Percentiles rank a stretch among this genome's conserved stretches.
phyloP scores from a whole-genome alignment of 2,329 filamentous ascomycete species.

The Alternaria viburni region DNA sequence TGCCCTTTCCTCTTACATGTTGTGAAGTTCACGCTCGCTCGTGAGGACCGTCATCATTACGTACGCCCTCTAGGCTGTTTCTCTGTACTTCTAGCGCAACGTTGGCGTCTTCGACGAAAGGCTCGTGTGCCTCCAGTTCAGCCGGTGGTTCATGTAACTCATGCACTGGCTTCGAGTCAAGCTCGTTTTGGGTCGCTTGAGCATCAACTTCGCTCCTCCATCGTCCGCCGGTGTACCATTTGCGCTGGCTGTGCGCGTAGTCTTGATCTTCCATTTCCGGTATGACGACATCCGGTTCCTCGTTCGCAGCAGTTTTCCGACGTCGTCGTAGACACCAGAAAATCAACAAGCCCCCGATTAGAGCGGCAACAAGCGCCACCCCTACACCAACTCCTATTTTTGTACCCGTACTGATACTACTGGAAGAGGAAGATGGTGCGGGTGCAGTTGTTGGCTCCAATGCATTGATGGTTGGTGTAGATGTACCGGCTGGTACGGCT shows the following conservation, averaged over 20 bases:
- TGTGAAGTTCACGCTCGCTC: neutral
- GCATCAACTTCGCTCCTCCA: neutral
- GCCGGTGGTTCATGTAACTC: conserved; percentile 9
- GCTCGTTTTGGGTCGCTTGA: neutral
- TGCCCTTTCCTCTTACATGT: too few relatives aligned
- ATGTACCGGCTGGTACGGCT: neutral
- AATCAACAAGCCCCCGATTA: neutral
- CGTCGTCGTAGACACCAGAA: neutral
- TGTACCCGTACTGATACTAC: neutral
- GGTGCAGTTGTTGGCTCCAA: neutral
- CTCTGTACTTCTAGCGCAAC: neutral
- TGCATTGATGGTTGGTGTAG: neutral
- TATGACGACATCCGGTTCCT: neutral
- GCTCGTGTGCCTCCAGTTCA: neutral
- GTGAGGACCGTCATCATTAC: neutral
- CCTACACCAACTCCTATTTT: neutral
- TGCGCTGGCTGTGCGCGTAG: too few relatives aligned
- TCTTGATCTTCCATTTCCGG: neutral
- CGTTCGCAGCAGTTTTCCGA: neutral
- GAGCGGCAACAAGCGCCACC: neutral
- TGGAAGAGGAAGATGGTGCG: neutral
- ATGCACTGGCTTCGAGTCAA: conserved; percentile 12
- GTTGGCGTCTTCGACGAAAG: neutral
- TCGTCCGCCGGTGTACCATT: too few relatives aligned
- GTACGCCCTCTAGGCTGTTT: neutral